A percentile compares a stretch with the other conserved stretches of the same genome.
Evolutionary conservation across 176 grass and related monocot species (phyloP).

Genomic region (Phoenix dactylifera): DNA sequence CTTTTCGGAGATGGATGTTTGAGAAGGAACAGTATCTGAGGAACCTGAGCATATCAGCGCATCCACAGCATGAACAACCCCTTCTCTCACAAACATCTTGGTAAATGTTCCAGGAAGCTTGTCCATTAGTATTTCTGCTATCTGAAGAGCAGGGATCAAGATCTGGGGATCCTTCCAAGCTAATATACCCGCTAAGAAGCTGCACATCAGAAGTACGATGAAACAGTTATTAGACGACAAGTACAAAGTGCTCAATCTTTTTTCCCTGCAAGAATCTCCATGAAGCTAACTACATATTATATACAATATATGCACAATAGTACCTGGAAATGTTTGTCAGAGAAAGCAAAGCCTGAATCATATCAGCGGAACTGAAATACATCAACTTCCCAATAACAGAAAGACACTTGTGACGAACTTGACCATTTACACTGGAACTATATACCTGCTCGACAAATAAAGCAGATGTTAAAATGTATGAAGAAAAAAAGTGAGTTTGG

Average conservation of each 20-base stretch:
- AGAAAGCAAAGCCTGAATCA: constrained; percentile 62
- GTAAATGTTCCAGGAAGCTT: constrained; percentile 76
- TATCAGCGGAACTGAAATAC: constrained; percentile 76
- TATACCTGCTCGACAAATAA: constrained; percentile 45
- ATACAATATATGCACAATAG: neutral
- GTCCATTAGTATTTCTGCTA: constrained; percentile 83
- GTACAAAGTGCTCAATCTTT: too few species aligned
- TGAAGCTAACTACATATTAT: too few species aligned
- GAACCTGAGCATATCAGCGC: constrained; percentile 44
- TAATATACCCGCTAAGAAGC: constrained; percentile 85
- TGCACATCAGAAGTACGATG: constrained; percentile 10
- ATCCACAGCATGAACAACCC: constrained; percentile 84
- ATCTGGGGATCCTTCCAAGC: constrained; percentile 83
- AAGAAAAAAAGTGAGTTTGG: neutral
- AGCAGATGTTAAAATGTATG: constrained; percentile 1
- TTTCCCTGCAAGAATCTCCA: too few species aligned
- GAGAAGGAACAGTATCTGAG: constrained; percentile 33
- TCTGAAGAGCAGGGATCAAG: constrained; percentile 77
- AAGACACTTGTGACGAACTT: constrained; percentile 71
- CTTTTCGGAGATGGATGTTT: constrained; percentile 22
- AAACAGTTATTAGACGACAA: too few species aligned
- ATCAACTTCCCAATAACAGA: constrained; percentile 79
- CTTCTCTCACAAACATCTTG: constrained; percentile 88
- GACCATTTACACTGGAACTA: constrained; percentile 63
- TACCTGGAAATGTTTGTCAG: constrained; percentile 88